Evolutionary conservation across 108 stramenopile species (phyloP).

Genomic region (Seminavis robusta): DNA sequence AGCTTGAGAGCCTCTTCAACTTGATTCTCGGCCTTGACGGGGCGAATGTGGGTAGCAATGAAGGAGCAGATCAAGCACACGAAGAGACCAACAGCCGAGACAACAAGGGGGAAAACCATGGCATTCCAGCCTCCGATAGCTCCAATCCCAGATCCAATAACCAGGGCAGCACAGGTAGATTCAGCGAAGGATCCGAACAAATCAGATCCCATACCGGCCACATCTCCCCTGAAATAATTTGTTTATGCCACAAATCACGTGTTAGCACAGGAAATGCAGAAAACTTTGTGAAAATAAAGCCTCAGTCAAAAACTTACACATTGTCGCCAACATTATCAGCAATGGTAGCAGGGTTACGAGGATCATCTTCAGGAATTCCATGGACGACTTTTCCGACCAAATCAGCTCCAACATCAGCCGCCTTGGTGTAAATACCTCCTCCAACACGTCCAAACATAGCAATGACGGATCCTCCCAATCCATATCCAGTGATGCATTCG

Average conservation of each 20-base stretch:
- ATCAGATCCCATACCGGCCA: slow-evolving; percentile 99
- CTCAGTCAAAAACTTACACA: no score
- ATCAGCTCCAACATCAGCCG: slow-evolving; percentile 99
- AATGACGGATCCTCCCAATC: slow-evolving; percentile 96
- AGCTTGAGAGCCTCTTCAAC: slow-evolving; percentile 92
- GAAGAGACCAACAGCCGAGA: slow-evolving; percentile 92
- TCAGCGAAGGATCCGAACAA: slow-evolving; percentile 98
- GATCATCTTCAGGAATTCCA: slow-evolving; percentile 99
- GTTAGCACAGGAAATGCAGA: no score
- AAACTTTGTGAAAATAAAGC: no score
- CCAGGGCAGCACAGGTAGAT: slow-evolving; percentile 95
- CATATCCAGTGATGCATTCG: slow-evolving; percentile 94
- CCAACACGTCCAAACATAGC: slow-evolving; percentile 99
- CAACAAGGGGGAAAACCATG: slow-evolving; percentile 93
- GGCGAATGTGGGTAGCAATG: slow-evolving; percentile 91
- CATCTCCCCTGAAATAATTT: no score
- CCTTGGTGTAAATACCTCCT: slow-evolving; percentile 99
- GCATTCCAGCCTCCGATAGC: slow-evolving; percentile 88
- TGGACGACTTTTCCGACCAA: slow-evolving; percentile 99
- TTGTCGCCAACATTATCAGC: slow-evolving; percentile 99
- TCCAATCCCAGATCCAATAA: slow-evolving; percentile 89
- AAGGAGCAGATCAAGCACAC: slow-evolving; percentile 96
- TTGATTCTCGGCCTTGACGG: slow-evolving; percentile 84
- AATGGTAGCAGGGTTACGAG: slow-evolving; percentile 98
- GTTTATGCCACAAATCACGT: no score